phyloP scores from a whole-genome alignment of 23 red algal species.

The Chondrus crispus region DNA sequence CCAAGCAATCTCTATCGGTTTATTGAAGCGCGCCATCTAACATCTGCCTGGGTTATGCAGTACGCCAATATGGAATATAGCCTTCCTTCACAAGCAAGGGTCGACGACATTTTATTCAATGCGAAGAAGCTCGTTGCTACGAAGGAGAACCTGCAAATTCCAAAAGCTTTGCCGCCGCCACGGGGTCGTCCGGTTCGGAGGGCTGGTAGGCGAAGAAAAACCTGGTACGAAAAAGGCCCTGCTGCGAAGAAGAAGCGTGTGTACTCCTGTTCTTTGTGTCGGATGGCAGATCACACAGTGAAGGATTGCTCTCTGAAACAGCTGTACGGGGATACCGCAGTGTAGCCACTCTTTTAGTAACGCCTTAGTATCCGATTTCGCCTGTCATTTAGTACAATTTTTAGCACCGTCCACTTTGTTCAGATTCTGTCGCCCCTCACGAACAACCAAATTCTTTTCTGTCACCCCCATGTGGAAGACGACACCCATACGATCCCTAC shows the following conservation, averaged over 20 bases:
- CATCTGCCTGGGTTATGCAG: neutral
- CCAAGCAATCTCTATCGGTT: neutral
- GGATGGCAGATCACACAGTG: neutral
- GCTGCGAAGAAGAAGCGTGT: neutral
- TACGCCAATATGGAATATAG: neutral
- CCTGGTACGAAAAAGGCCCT: slow-evolving; percentile 18
- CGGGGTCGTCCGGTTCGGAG: slow-evolving; percentile 14
- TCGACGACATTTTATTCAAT: neutral
- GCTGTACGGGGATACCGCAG: neutral
- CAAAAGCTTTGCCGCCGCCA: slow-evolving; percentile 24
- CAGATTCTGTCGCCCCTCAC: too few relatives aligned
- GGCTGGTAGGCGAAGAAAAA: neutral
- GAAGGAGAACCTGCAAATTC: neutral
- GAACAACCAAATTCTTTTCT: too few relatives aligned
- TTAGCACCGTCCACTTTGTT: too few relatives aligned
- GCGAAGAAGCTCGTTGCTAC: neutral
- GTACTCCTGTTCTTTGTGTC: slow-evolving; percentile 1
- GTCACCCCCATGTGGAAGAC: too few relatives aligned
- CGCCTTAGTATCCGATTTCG: too few relatives aligned
- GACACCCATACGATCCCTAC: too few relatives aligned
- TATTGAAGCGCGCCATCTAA: neutral
- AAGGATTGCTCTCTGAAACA: neutral
- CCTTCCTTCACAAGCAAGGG: neutral
- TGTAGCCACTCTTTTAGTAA: too few relatives aligned
- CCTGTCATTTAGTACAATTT: too few relatives aligned